Conservation (phyloP, 2,329 filamentous ascomycete genomes). For the Claviceps purpurea region DNA sequence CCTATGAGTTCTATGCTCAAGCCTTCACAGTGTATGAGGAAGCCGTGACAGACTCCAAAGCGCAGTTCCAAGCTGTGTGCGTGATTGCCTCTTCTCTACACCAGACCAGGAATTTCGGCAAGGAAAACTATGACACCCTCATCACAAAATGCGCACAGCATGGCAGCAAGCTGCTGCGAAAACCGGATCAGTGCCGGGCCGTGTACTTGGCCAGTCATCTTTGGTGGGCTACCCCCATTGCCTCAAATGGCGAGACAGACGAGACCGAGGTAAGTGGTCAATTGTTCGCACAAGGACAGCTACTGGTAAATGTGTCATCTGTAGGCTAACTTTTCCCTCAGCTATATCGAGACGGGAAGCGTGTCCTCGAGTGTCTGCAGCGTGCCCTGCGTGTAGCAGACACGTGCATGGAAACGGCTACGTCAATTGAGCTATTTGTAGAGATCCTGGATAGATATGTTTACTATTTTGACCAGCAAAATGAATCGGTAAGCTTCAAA, state of each 20-base stretch:
- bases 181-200: slow-evolving; percentile 93
- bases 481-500: slow-evolving; percentile 58
- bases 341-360: slow-evolving; percentile 95
- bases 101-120: slow-evolving; percentile 77
- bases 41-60: slow-evolving; percentile 85
- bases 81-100: slow-evolving; percentile 84
- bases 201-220: slow-evolving; percentile 94
- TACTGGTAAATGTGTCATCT: background rate
- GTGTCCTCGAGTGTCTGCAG: slow-evolving; percentile 91
- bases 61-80: slow-evolving; percentile 95
- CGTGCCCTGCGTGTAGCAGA: slow-evolving; percentile 90
- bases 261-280: slow-evolving; percentile 50
- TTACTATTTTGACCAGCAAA: slow-evolving; percentile 98
- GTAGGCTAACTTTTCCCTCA: slow-evolving; percentile 23
- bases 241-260: slow-evolving; percentile 65
- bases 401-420: slow-evolving; percentile 96
- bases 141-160: slow-evolving; percentile 97
- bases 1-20: slow-evolving; percentile 96
- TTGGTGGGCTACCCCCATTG: slow-evolving; percentile 90
- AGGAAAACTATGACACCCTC: slow-evolving; percentile 96
- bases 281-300: background rate
- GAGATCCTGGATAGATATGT: slow-evolving; percentile 97
- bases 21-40: slow-evolving; percentile 98
- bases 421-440: slow-evolving; percentile 94
- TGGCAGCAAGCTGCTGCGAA: slow-evolving; percentile 91